Percentiles rank a stretch among this genome's conserved stretches.
Conservation (phyloP, 2,329 filamentous ascomycete species). For the Cytospora piceicola region DNA sequence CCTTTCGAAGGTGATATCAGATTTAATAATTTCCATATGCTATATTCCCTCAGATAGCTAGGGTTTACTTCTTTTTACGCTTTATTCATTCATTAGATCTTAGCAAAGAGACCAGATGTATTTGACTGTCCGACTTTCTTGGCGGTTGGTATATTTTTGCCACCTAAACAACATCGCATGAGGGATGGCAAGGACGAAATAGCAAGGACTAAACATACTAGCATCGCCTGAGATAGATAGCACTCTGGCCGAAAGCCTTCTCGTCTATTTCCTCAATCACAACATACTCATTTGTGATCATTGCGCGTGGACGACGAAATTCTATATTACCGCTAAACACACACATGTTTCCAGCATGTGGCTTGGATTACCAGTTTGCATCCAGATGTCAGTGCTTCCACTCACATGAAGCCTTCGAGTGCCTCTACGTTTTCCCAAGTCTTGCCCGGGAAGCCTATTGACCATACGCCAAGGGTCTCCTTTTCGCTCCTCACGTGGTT, state of each 20-base stretch:
- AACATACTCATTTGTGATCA: background rate
- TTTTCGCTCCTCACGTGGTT: background rate
- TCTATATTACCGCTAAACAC: conserved; percentile 5
- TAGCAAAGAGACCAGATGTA: too few relatives aligned
- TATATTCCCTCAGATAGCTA: too few relatives aligned
- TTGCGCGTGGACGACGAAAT: background rate
- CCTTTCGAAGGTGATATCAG: too few relatives aligned
- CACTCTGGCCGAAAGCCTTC: background rate
- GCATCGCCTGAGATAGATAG: background rate
- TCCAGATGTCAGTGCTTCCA: background rate
- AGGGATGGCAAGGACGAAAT: too few relatives aligned
- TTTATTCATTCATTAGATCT: too few relatives aligned
- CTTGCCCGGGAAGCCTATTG: background rate
- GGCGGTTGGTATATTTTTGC: too few relatives aligned
- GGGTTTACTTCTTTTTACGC: too few relatives aligned
- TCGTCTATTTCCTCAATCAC: background rate
- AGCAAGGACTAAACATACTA: background rate
- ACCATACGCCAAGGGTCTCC: background rate
- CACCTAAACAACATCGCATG: too few relatives aligned
- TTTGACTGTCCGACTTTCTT: too few relatives aligned
- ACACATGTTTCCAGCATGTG: background rate
- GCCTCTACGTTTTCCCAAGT: background rate
- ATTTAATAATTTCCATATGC: too few relatives aligned
- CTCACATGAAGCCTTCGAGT: background rate
- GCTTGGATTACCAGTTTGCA: too few relatives aligned